Base-by-base conservation (phyloP, 495 filamentous ascomycete genomes). In the Podospora pseudocomata region DNA sequence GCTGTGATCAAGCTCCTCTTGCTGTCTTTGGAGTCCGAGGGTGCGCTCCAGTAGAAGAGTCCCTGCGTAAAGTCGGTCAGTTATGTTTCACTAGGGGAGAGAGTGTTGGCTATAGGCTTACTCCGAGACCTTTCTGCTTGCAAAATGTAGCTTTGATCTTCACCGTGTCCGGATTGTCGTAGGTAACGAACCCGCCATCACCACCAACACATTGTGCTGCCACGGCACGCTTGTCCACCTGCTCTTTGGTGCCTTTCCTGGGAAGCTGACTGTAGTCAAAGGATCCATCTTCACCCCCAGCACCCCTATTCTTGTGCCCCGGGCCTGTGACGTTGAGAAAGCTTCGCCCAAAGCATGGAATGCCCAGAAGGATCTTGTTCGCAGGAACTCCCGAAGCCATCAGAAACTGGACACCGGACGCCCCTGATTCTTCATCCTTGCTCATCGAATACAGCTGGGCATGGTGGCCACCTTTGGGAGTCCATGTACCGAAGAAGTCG, bases 31-130 rank as follows among this genome's bases (percentile, higher is more conserved):
- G 85, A 84, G 79, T 97, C 93, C 2, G 87, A 90, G 20, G 90
- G 90, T n/a, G 92, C 92, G 65, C 91, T 91, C 93, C 92, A 97
- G 78, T 94, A 97, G 76, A 96, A 97, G 49, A 97, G 78, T 0
- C 93, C 93, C 84, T 86, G 44, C 56, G n/a, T 32, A 67, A 9
- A 68, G 57, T 44, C 16, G 62, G 13, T 68, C 30, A 67, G 61
- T 64, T 55, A 66, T 57, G n/a, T 9, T 16, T 56, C 49, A 13
- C 49, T 9, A 28, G n/a, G 7, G 32, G 44, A 27, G 23, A 44
- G 62, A 15, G 57, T 20, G 32, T 39, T 63, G 58, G 56, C 55
- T 58, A 66, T 64, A 67, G 61, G 80, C 84, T 67, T 74, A 86
- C 84, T 18, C 90, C 93, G 0, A 97, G 84, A 26, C 87, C 86